Percentiles rank a stretch among this genome's conserved stretches.
Conservation (phyloP, 2,329 filamentous ascomycete genomes). For the Lasiodiplodia citricola region DNA sequence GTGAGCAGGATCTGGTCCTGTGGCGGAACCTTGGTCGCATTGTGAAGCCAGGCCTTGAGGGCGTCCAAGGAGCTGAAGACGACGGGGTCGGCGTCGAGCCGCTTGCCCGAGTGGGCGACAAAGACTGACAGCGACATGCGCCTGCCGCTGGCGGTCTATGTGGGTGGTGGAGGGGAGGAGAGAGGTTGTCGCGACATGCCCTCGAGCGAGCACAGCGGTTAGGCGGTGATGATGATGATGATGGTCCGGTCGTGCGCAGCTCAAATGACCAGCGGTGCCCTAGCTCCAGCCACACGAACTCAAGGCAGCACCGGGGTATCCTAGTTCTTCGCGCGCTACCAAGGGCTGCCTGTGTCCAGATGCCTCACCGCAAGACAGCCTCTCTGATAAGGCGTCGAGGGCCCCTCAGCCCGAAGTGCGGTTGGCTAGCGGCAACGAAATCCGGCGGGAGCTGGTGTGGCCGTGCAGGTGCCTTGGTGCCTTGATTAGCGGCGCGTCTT, state of each 20-base stretch:
- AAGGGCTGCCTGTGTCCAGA: background rate
- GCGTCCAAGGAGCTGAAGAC: conserved; percentile 81
- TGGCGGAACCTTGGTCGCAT: conserved; percentile 72
- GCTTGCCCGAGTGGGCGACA: conserved; percentile 91
- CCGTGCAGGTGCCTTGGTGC: conserved; percentile 1
- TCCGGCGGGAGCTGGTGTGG: background rate
- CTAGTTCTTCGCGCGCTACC: background rate
- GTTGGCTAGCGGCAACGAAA: conserved; percentile 7
- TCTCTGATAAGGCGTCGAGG: background rate
- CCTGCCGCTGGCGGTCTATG: conserved; percentile 31
- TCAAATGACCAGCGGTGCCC: conserved; percentile 24
- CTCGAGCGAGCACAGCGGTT: conserved; percentile 16
- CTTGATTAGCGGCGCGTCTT: conserved; percentile 1
- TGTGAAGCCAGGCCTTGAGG: conserved; percentile 80
- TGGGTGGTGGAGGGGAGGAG: conserved; percentile 4
- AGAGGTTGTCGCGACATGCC: conserved; percentile 15
- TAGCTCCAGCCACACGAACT: conserved; percentile 17
- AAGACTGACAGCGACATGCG: conserved; percentile 89
- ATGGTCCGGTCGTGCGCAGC: conserved; percentile 33
- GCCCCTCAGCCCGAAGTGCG: background rate
- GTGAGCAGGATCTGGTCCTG: conserved; percentile 89
- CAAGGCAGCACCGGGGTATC: background rate
- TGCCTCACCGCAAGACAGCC: background rate
- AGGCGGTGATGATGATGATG: conserved; percentile 27
- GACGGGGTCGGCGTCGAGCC: conserved; percentile 77